These are phyloP conservation scores for Arthroderma uncinatum DNA, from an alignment of 2,329 filamentous ascomycete species.

Conservation along the genomic window DNA sequence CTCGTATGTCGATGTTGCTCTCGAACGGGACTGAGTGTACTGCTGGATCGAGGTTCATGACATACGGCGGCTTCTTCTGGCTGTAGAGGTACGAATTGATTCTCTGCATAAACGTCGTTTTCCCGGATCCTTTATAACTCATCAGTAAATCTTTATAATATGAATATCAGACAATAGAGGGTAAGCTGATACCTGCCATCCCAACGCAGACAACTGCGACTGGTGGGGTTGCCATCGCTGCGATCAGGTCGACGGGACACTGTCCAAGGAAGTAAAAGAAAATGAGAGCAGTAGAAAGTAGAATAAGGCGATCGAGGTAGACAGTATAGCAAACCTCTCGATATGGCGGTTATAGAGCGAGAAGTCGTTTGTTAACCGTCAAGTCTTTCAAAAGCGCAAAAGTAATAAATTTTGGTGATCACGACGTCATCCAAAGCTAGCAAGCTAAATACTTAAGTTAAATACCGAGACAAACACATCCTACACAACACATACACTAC, in stretches of 20 bases:
- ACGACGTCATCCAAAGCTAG: slow-evolving; percentile 3
- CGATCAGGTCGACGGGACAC: neutral
- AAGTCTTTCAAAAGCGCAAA: neutral
- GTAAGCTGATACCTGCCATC: slow-evolving; percentile 61
- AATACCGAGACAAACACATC: neutral
- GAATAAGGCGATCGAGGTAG: neutral
- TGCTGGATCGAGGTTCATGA: slow-evolving; percentile 93
- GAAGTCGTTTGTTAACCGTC: neutral
- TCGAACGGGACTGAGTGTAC: slow-evolving; percentile 90
- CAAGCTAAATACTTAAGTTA: neutral
- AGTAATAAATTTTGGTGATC: slow-evolving; percentile 2
- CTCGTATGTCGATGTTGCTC: slow-evolving; percentile 95
- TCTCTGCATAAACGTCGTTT: slow-evolving; percentile 99
- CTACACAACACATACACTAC: neutral
- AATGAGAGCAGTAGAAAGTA: no score
- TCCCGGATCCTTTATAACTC: slow-evolving; percentile 60
- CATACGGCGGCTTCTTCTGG: slow-evolving; percentile 72
- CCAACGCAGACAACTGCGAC: slow-evolving; percentile 85
- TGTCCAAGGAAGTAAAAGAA: neutral
- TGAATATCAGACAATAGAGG: neutral
- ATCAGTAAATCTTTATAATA: neutral
- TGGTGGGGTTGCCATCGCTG: slow-evolving; percentile 44
- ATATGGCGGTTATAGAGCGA: neutral
- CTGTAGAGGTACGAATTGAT: slow-evolving; percentile 87
- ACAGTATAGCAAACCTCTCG: neutral